phyloP scores from a whole-genome alignment of 1,284 basidiomycete genomes.

The Sanghuangporus weigelae region DNA sequence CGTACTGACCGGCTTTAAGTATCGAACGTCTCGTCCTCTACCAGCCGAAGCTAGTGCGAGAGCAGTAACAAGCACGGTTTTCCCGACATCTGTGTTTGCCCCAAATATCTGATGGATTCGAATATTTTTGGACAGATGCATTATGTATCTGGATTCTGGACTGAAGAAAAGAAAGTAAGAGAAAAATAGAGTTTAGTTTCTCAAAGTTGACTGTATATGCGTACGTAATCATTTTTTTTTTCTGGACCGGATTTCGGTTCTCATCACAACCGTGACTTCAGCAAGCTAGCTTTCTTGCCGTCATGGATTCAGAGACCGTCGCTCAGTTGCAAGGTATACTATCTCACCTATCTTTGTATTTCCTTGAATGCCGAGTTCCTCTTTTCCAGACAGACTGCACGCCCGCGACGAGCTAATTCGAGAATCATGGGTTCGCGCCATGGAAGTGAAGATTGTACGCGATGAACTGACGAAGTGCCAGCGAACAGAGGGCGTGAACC shows the following conservation, averaged over 20 bases:
- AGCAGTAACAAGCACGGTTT: constrained; percentile 84
- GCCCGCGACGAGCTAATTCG: constrained; percentile 78
- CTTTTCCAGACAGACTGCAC: constrained; percentile 21
- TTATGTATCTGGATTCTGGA: background rate
- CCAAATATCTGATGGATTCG: constrained; percentile 89
- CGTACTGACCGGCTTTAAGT: constrained; percentile 90
- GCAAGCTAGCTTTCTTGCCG: background rate
- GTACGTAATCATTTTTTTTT: background rate
- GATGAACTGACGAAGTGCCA: constrained; percentile 93
- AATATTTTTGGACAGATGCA: constrained; percentile 67
- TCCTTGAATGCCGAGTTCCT: background rate
- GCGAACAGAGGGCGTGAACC: constrained; percentile 86
- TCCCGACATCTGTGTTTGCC: constrained; percentile 89
- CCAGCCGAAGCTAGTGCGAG: constrained; percentile 70
- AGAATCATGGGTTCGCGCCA: constrained; percentile 91
- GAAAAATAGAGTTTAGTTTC: background rate
- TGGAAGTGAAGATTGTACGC: constrained; percentile 89
- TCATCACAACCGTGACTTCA: background rate
- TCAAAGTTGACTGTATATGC: background rate
- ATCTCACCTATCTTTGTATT: too few relatives aligned
- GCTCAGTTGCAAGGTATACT: constrained; percentile 10
- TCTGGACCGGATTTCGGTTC: background rate
- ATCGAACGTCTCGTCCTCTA: constrained; percentile 53
- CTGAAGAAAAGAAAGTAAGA: background rate
- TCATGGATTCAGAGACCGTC: constrained; percentile 11